Evolutionary conservation across 108 stramenopile species (phyloP).

Genomic region (Parietichytrium sp.): DNA sequence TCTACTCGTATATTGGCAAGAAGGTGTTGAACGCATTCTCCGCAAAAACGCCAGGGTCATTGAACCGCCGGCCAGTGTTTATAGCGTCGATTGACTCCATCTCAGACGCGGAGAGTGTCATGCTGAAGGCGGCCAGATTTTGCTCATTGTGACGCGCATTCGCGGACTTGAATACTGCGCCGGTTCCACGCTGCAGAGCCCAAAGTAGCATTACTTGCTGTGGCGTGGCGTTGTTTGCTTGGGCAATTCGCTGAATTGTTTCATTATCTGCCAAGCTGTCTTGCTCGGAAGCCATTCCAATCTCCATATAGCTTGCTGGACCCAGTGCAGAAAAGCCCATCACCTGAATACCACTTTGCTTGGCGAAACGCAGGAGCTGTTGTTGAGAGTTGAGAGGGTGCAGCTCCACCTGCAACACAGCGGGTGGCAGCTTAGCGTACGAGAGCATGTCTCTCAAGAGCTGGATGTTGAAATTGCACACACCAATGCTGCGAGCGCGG

Average conservation of each 20-base stretch:
- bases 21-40: slow-evolving; percentile 78
- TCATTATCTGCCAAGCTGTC: slow-evolving; percentile 61
- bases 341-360: slow-evolving; percentile 65
- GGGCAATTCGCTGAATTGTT: slow-evolving; percentile 63
- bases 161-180: slow-evolving; percentile 75
- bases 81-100: slow-evolving; percentile 69
- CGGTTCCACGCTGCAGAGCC: slow-evolving; percentile 77
- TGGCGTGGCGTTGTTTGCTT: slow-evolving; percentile 68
- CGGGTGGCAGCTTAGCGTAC: slow-evolving; percentile 66
- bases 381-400: slow-evolving; percentile 79
- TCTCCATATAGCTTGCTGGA: slow-evolving; percentile 70
- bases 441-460: slow-evolving; percentile 74
- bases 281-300: slow-evolving; percentile 69
- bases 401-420: slow-evolving; percentile 80
- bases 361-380: slow-evolving; percentile 69
- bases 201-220: slow-evolving; percentile 84
- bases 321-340: slow-evolving; percentile 82
- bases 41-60: slow-evolving; percentile 85
- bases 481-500: slow-evolving; percentile 71
- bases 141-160: slow-evolving; percentile 68
- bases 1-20: slow-evolving; percentile 86
- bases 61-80: slow-evolving; percentile 80
- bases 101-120: slow-evolving; percentile 71
- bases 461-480: slow-evolving; percentile 77
- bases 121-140: slow-evolving; percentile 75